Evolutionary conservation across 2,329 filamentous ascomycete species (phyloP).

Genomic region (Saccharata proteae): DNA sequence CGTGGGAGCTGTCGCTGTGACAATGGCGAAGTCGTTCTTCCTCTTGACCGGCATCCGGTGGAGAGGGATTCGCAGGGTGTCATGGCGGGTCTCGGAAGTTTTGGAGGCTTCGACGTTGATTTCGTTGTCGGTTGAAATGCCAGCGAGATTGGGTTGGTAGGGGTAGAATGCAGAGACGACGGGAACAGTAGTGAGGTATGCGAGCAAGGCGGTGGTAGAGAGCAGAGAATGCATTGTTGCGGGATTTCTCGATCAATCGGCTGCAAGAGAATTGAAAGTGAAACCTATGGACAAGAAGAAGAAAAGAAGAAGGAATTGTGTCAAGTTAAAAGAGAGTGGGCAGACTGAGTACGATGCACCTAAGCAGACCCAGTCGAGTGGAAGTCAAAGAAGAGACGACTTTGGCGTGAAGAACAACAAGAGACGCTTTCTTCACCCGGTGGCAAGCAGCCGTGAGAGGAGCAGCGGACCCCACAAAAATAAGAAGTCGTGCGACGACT

Average conservation of each 20-base stretch:
- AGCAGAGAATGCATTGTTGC: too few species aligned
- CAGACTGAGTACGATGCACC: conserved; percentile 6
- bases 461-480: too few species aligned
- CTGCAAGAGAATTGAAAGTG: too few species aligned
- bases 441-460: too few species aligned
- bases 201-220: background rate
- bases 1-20: conserved; percentile 24
- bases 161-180: conserved; percentile 24
- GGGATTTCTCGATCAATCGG: too few species aligned
- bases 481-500: too few species aligned
- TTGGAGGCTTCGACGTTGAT: conserved; percentile 1
- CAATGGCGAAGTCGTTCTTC: conserved; percentile 33
- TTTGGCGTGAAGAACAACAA: too few species aligned
- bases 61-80: conserved; percentile 21
- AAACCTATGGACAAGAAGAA: too few species aligned
- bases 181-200: background rate
- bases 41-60: conserved; percentile 25
- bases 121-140: conserved; percentile 1
- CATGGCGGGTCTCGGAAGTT: conserved; percentile 5
- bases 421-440: too few species aligned
- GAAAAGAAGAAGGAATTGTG: too few species aligned
- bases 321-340: too few species aligned
- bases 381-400: too few species aligned
- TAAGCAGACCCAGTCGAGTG: conserved; percentile 9
- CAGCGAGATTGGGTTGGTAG: conserved; percentile 13